phyloP scores from a whole-genome alignment of 805 yeast genomes.

The Grigorovia transvaalensis region DNA sequence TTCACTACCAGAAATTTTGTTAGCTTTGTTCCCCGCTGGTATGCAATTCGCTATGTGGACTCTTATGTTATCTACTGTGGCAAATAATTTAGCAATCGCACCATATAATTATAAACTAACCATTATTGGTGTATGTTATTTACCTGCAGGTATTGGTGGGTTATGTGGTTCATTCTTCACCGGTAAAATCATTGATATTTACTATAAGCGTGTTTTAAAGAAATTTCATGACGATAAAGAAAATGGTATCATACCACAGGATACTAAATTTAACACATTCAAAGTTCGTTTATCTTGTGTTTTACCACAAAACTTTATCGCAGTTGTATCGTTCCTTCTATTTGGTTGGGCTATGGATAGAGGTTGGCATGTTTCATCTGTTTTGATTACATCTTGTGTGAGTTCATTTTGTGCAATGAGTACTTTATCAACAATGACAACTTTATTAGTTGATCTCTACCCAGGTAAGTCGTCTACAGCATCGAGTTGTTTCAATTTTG shows the following conservation, averaged over 20 bases:
- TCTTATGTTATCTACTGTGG: slow-evolving; percentile 51
- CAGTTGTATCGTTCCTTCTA: slow-evolving; percentile 36
- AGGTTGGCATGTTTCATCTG: slow-evolving; percentile 39
- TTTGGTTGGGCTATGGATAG: slow-evolving; percentile 68
- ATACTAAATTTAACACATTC: slow-evolving; percentile 40
- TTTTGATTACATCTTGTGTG: slow-evolving; percentile 46
- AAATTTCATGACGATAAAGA: slow-evolving; percentile 14
- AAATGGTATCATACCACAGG: slow-evolving; percentile 17
- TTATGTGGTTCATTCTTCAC: slow-evolving; percentile 47
- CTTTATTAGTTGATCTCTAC: slow-evolving; percentile 62
- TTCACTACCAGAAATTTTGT: slow-evolving; percentile 34
- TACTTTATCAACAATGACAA: slow-evolving; percentile 46
- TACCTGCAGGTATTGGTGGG: slow-evolving; percentile 68
- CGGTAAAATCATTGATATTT: slow-evolving; percentile 47
- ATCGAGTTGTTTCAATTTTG: slow-evolving; percentile 58
- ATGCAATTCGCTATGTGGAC: slow-evolving; percentile 63
- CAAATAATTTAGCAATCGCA: slow-evolving; percentile 38
- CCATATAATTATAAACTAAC: slow-evolving; percentile 43
- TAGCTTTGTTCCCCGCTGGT: slow-evolving; percentile 48
- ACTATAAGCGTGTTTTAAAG: slow-evolving; percentile 32
- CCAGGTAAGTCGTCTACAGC: slow-evolving; percentile 66
- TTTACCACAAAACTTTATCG: slow-evolving; percentile 34
- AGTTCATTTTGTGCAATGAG: slow-evolving; percentile 50
- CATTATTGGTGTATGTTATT: slow-evolving; percentile 57
- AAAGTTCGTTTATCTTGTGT: slow-evolving; percentile 41